A percentile compares a stretch with the other conserved stretches of the same genome.
phyloP scores from a whole-genome alignment of 2,329 filamentous ascomycete species.

The Fusarium mexicanum region DNA sequence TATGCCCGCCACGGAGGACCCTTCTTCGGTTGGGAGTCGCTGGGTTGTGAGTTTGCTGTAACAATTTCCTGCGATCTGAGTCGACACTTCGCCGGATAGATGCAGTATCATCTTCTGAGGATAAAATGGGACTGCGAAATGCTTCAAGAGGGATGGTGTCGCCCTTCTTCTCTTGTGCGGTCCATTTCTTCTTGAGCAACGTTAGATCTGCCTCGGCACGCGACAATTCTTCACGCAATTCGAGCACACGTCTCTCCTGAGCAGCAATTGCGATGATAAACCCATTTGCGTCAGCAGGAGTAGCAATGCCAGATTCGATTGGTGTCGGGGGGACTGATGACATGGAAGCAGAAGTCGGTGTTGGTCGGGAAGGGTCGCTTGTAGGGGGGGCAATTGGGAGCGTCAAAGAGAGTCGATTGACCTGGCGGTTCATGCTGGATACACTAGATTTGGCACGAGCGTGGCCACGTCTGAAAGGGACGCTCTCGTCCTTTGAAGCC shows the following conservation, averaged over 20 bases:
- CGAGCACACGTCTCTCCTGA: slow-evolving; percentile 89
- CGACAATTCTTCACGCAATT: slow-evolving; percentile 88
- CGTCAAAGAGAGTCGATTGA: slow-evolving; percentile 69
- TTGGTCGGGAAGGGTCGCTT: slow-evolving; percentile 61
- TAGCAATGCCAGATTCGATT: slow-evolving; percentile 53
- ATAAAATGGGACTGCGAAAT: slow-evolving; percentile 53
- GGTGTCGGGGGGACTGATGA: slow-evolving; percentile 63
- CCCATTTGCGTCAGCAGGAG: slow-evolving; percentile 66
- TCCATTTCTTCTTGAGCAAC: slow-evolving; percentile 85
- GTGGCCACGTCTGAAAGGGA: slow-evolving; percentile 53
- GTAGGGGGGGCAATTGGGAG: slow-evolving; percentile 68
- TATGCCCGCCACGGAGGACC: slow-evolving; percentile 74
- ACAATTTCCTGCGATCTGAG: slow-evolving; percentile 76
- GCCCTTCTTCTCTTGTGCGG: slow-evolving; percentile 79
- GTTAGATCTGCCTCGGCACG: slow-evolving; percentile 82
- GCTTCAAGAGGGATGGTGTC: slow-evolving; percentile 68
- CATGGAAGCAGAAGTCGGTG: slow-evolving; percentile 53
- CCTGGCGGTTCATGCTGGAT: slow-evolving; percentile 55
- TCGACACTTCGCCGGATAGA: slow-evolving; percentile 62
- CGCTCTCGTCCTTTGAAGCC: slow-evolving; percentile 51
- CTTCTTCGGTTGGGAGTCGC: slow-evolving; percentile 61
- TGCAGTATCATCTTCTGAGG: slow-evolving; percentile 47
- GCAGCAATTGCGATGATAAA: slow-evolving; percentile 91
- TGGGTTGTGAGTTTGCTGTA: slow-evolving; percentile 60
- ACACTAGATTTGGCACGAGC: slow-evolving; percentile 63